phyloP scores from a whole-genome alignment of 2,329 filamentous ascomycete species.

The Diaporthe citrichinensis region DNA sequence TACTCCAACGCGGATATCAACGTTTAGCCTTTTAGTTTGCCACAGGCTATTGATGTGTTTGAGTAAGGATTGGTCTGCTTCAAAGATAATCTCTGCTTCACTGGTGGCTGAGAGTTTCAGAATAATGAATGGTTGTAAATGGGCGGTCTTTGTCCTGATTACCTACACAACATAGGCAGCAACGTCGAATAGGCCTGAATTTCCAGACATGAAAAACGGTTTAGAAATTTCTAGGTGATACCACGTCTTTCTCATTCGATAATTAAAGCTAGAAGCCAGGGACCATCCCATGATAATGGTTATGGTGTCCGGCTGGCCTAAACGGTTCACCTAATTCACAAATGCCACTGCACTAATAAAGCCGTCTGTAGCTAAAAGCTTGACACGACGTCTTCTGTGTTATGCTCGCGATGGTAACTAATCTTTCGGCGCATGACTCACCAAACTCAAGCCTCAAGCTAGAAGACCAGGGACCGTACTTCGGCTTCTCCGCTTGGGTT shows the following conservation, averaged over 20 bases:
- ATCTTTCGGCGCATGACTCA: not conserved
- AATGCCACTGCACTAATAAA: not conserved
- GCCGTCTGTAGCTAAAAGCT: not conserved
- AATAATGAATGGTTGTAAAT: not conserved
- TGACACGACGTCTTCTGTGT: no score
- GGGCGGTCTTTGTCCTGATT: not conserved
- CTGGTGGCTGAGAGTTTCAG: no score
- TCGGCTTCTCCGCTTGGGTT: not conserved
- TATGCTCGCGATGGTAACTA: not conserved
- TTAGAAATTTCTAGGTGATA: not conserved
- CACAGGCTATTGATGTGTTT: not conserved
- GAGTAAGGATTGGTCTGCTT: not conserved
- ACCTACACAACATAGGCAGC: not conserved
- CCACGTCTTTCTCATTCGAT: no score
- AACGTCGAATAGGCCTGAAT: not conserved
- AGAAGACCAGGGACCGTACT: not conserved
- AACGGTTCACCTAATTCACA: not conserved
- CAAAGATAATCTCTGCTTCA: not conserved
- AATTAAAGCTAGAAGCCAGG: not conserved
- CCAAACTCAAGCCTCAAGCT: not conserved
- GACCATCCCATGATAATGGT: not conserved
- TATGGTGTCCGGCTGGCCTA: not conserved
- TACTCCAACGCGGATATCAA: not conserved
- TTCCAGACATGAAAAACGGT: no score
- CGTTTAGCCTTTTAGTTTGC: not conserved